phyloP scores from a whole-genome alignment of 768 basidiomycete genomes.

The Scleroderma bovista region DNA sequence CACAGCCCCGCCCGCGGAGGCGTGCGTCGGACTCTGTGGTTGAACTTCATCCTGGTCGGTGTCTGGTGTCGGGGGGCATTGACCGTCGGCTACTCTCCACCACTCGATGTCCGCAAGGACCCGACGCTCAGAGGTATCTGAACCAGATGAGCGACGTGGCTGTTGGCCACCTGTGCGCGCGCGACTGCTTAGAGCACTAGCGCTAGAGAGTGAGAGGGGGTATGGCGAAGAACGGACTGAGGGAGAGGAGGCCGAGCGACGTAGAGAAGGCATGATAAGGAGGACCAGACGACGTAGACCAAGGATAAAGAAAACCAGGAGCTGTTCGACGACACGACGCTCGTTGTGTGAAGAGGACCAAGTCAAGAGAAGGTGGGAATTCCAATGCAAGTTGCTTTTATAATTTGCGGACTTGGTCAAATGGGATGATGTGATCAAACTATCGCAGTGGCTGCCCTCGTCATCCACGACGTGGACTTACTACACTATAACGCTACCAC shows the following conservation, averaged over 20 bases:
- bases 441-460: no score
- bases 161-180: slow-evolving; percentile 32
- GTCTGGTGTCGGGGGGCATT: slow-evolving; percentile 40
- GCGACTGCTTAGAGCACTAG: slow-evolving; percentile 30
- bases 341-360: slow-evolving; percentile 10
- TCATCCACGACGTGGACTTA: no score
- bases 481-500: no score
- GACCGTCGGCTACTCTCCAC: slow-evolving; percentile 77
- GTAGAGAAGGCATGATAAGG: slow-evolving; percentile 64
- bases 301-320: slow-evolving; percentile 25
- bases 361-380: slow-evolving; percentile 30
- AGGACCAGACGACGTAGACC: slow-evolving; percentile 17
- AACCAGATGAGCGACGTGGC: slow-evolving; percentile 60
- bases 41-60: slow-evolving; percentile 28
- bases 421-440: slow-evolving; percentile 11
- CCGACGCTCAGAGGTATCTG: slow-evolving; percentile 57
- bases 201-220: slow-evolving; percentile 35
- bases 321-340: slow-evolving; percentile 29
- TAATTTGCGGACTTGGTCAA: slow-evolving; percentile 31
- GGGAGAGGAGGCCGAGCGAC: slow-evolving; percentile 69
- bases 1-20: slow-evolving; percentile 22
- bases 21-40: slow-evolving; percentile 3
- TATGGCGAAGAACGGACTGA: slow-evolving; percentile 69
- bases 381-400: slow-evolving; percentile 34
- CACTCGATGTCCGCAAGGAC: slow-evolving; percentile 85